Percentiles rank a stretch among this genome's conserved stretches.
Evolutionary conservation across 768 basidiomycete genomes (phyloP).

Genomic region (Daedaleopsis sinensis): DNA sequence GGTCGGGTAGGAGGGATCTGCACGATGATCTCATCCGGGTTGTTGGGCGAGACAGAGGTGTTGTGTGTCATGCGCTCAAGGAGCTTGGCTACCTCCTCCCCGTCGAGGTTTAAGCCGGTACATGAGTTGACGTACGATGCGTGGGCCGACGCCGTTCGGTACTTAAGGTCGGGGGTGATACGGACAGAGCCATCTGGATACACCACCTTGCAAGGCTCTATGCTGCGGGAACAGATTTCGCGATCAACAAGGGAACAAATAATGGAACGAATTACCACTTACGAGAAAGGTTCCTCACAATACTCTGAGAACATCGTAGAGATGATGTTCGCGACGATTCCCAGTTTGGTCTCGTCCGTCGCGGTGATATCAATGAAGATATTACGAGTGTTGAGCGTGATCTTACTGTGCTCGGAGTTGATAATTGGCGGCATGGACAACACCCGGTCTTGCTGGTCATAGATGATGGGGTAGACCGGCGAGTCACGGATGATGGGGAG

Average conservation of each 20-base stretch:
- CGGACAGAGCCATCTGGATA: constrained; percentile 74
- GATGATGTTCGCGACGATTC: constrained; percentile 94
- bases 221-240: constrained; percentile 47
- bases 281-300: constrained; percentile 91
- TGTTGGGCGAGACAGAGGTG: constrained; percentile 52
- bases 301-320: constrained; percentile 99
- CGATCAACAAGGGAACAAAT: constrained; percentile 1
- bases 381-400: constrained; percentile 90
- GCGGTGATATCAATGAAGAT: constrained; percentile 97
- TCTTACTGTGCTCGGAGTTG: constrained; percentile 97
- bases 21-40: constrained; percentile 72
- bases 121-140: constrained; percentile 96
- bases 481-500: constrained; percentile 93
- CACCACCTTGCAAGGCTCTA: constrained; percentile 90
- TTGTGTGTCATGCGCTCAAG: constrained; percentile 84
- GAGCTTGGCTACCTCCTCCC: constrained; percentile 67
- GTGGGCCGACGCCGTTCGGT: constrained; percentile 70
- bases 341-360: constrained; percentile 94
- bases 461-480: constrained; percentile 97
- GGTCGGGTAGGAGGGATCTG: constrained; percentile 93
- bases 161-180: constrained; percentile 82
- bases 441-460: constrained; percentile 85
- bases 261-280: constrained; percentile 31
- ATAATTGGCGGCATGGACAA: constrained; percentile 98
- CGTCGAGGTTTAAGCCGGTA: constrained; percentile 77